These are phyloP conservation scores for Tinospora cordifolia DNA, from an alignment of 164 flowering plant genomes.

Conservation along the genomic window DNA sequence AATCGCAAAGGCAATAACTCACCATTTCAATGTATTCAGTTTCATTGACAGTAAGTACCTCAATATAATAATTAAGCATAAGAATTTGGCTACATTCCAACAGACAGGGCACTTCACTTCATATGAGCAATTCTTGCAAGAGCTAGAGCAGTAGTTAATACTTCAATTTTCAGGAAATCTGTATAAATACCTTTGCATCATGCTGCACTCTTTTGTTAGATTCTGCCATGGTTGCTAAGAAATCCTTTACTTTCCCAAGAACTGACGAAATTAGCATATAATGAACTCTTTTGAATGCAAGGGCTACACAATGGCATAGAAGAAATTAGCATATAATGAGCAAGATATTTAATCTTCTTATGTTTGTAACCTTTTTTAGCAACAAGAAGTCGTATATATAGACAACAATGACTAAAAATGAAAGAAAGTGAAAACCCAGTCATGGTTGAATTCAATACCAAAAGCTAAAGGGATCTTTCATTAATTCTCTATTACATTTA, in stretches of 20 bases:
- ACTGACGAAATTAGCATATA: conserved; percentile 31
- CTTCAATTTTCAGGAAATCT: not conserved
- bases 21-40: conserved; percentile 81
- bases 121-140: not conserved
- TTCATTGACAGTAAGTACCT: conserved; percentile 65
- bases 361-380: not conserved
- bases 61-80: conserved; percentile 56
- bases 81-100: conserved; percentile 38
- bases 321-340: not conserved
- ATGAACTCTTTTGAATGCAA: not conserved
- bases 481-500: too few species aligned
- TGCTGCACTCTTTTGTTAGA: conserved; percentile 54
- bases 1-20: conserved; percentile 1
- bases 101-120: not conserved
- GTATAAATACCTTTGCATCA: conserved; percentile 40
- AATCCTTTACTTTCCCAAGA: conserved; percentile 63
- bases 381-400: too few species aligned
- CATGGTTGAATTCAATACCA: too few species aligned
- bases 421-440: too few species aligned
- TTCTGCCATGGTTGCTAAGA: conserved; percentile 66
- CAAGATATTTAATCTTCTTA: not conserved
- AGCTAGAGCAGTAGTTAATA: not conserved
- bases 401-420: too few species aligned
- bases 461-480: too few species aligned
- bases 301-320: not conserved